Evolutionary conservation across 164 flowering plant genomes (phyloP), one percentile per base, ranked within the genome.

Genomic region (Euptelea pleiosperma): DNA sequence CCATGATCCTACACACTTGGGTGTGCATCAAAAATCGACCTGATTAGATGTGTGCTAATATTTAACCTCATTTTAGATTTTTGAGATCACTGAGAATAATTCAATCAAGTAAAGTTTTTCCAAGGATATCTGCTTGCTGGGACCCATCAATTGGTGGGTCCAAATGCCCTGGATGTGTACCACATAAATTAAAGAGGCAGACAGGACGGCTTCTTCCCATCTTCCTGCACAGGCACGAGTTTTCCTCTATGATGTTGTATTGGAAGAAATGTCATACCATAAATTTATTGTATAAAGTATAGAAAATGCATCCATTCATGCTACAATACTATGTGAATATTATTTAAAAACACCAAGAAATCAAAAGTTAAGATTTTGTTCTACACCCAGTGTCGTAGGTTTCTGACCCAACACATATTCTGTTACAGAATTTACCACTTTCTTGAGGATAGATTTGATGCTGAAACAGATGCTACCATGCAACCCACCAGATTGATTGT

Each of bases 391-490:
- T 18, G 15, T 10, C 5, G 21, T n/a, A n/a, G 22, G 41, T 9
- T 8, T 19, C 16, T 56, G 31, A 37, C 7, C 15, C 3, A 15
- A 16, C 12, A 47, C 18, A 58, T 7, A 1, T 28, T 26, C 6
- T 29, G 21, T 2, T 3, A 54, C 7, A n/a, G n/a, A 31, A 11
- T 29, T 74, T 77, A 86, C 96, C 98, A 93, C 72, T 89, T 92
- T 68, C 78, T 81, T 25, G 91, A 73, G n/a, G 96, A 33, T 8
- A 77, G 56, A 64, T 15, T 52, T 40, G 96, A 61, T 12, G 90
- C 96, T 10, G 98, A 93, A 67, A 93, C 98, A 59, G 98, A 82
- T 62, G 67, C 64, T 47, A 93, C 50, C 2, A 35, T 58, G 69
- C 96, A 87, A 55, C 86, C 89, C 24, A 67, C 71, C 10, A 93